phyloP scores from a whole-genome alignment of 2,329 filamentous ascomycete species.

The Verticillium dahliae region DNA sequence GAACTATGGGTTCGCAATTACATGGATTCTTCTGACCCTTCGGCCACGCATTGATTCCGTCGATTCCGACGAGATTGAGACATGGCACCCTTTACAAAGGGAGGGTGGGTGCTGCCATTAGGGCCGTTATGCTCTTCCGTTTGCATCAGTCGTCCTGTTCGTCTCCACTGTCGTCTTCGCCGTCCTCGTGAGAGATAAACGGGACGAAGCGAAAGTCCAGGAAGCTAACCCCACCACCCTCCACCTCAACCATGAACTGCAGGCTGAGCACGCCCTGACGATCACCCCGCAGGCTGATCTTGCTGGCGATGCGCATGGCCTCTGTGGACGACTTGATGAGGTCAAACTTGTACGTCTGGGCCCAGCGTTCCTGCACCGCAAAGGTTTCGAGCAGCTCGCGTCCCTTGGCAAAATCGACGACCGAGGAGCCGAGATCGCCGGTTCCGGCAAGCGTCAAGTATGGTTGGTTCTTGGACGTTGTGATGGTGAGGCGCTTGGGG shows the following conservation, averaged over 20 bases:
- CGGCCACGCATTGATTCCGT: background rate
- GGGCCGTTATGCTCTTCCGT: background rate
- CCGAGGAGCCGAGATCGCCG: conserved; percentile 53
- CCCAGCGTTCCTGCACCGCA: conserved; percentile 51
- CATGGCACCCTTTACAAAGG: background rate
- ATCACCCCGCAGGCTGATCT: conserved; percentile 87
- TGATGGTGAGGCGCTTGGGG: conserved; percentile 66
- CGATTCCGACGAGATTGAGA: background rate
- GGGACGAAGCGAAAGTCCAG: conserved; percentile 81
- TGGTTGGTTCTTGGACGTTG: conserved; percentile 56
- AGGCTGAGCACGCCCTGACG: conserved; percentile 84
- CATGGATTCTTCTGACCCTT: background rate
- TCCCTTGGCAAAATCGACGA: conserved; percentile 59
- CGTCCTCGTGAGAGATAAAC: conserved; percentile 55
- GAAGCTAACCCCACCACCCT: conserved; percentile 63
- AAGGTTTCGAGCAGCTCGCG: conserved; percentile 70
- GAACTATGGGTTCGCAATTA: background rate
- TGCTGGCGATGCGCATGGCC: conserved; percentile 89
- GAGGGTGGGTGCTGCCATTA: too few relatives aligned
- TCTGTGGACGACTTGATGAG: conserved; percentile 78
- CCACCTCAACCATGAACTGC: conserved; percentile 93
- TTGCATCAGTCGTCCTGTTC: conserved; percentile 19
- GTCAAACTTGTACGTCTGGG: conserved; percentile 78
- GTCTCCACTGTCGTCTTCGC: conserved; percentile 33
- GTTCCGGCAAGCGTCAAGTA: conserved; percentile 68